phyloP scores from a whole-genome alignment of 352 stramenopile species.

The Globisporangium solare region DNA sequence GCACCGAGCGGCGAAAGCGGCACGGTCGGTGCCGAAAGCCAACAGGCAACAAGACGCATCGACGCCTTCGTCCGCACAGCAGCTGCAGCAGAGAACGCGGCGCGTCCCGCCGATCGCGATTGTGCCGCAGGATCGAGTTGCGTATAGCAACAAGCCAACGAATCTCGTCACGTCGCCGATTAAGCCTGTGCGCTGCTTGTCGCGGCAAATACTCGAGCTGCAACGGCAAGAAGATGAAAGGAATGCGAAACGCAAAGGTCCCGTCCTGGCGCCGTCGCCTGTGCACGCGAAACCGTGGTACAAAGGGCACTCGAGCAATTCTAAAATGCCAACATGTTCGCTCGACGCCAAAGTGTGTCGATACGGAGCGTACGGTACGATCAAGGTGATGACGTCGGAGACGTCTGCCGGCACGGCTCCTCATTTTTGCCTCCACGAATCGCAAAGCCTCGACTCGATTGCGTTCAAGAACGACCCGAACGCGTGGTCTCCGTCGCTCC shows the following conservation, averaged over 20 bases:
- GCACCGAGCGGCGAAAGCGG: constrained; percentile 7
- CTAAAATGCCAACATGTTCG: constrained; percentile 25
- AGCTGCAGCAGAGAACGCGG: constrained; percentile 6
- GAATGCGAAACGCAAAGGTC: constrained; percentile 4
- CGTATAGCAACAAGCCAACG: not conserved
- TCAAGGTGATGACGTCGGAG: constrained; percentile 34
- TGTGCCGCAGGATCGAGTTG: no score
- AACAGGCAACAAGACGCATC: not conserved
- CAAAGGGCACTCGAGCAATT: constrained; percentile 26
- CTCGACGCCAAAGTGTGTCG: constrained; percentile 47
- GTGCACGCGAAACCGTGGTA: constrained; percentile 49
- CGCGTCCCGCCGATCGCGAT: constrained; percentile 3
- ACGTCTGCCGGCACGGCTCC: constrained; percentile 21
- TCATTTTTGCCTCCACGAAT: constrained; percentile 23
- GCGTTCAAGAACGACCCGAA: constrained; percentile 22
- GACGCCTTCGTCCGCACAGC: not conserved
- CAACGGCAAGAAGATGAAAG: constrained; percentile 13
- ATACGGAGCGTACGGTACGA: constrained; percentile 42
- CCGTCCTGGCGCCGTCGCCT: constrained; percentile 6
- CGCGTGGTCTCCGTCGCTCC: constrained; percentile 28
- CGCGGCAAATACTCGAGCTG: constrained; percentile 23
- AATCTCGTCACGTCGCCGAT: constrained; percentile 15
- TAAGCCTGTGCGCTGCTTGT: constrained; percentile 25
- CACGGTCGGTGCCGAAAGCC: constrained; percentile 19
- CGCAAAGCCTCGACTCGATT: constrained; percentile 31